Evolutionary conservation across 208 protist genomes (phyloP), one percentile per base, ranked within the genome.

Genomic region (Wallacemonas sp.): DNA sequence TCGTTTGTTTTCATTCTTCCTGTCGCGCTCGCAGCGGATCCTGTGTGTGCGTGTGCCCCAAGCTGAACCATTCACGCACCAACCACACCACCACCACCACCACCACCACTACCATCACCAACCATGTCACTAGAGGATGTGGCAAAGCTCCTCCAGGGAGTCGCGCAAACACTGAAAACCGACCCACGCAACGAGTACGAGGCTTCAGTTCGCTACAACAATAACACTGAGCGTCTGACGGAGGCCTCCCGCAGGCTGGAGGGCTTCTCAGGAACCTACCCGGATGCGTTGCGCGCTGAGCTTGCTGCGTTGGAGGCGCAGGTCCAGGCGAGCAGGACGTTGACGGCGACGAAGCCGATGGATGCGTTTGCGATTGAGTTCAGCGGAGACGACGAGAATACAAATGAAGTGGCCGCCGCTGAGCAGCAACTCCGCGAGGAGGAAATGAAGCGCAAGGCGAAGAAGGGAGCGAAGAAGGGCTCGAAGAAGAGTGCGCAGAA

Each of bases 131-230:
- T 91, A 22, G 70, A 55, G 26, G 79, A 82, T 16, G 63, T 77
- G 12, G 79, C 88, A 50, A 32, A 72, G 0, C 50, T 77, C 7
- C 22, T 91, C 1, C 67, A 52, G n/a, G 65, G 26, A 2, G 81
- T 85, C 20, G 63, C 81, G 46, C 73, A 75, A 32, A 84, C 83
- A 1, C 65, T 95, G n/a, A 50, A 59, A 8, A 64, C 67, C 39
- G 71, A 61, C 11, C 77, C 86, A 11, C 81, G 89, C 22, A 92
- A 84, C 28, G 49, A 67, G 10, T 95, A 95, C 62, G 84, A 95
- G 55, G 81, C 70, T 7, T 62, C 87, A 20, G 76, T 79, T 44
- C 70, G 73, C 2, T 74, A 75, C 50, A 69, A 31, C 18, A 28
- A 57, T 22, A 89, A 82, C 62, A 59, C 74, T 29, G 77, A 86